These are phyloP conservation scores for Pseudogymnoascus pannorum DNA, from an alignment of 2,329 filamentous ascomycete species.

Conservation along the genomic window DNA sequence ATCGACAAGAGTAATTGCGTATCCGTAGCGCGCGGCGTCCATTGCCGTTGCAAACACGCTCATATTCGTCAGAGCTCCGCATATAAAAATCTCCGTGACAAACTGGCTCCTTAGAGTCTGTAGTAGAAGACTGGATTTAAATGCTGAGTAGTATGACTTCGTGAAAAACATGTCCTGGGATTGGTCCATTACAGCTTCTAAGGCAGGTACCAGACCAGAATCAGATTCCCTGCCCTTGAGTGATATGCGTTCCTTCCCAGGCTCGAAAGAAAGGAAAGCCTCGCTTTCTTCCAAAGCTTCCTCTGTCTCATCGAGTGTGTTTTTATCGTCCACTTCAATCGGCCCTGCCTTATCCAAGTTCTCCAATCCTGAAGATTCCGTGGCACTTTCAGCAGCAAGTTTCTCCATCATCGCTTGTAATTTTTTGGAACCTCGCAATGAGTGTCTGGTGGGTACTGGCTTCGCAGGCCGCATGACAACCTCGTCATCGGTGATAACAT, in stretches of 20 bases:
- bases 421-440: neutral
- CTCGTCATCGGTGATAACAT: constrained; percentile 26
- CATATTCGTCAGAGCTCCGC: constrained; percentile 77
- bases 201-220: constrained; percentile 36
- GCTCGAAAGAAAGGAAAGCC: constrained; percentile 23
- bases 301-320: constrained; percentile 7
- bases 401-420: neutral
- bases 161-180: constrained; percentile 41
- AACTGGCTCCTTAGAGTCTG: constrained; percentile 75
- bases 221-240: constrained; percentile 40
- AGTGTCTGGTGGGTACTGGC: neutral
- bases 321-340: constrained; percentile 11
- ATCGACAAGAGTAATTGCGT: constrained; percentile 77
- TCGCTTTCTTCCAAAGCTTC: constrained; percentile 15
- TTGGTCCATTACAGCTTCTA: constrained; percentile 38
- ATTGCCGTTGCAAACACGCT: constrained; percentile 87
- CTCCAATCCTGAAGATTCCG: neutral
- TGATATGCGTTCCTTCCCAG: constrained; percentile 30
- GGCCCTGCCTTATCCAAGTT: neutral
- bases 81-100: constrained; percentile 83
- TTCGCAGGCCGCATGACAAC: constrained; percentile 9
- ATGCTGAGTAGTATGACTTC: constrained; percentile 85
- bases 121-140: constrained; percentile 66
- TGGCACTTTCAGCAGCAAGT: neutral
- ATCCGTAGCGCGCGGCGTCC: constrained; percentile 81